Evolutionary conservation across 768 basidiomycete species (phyloP).

Genomic region (Russula griseocarnosa): DNA sequence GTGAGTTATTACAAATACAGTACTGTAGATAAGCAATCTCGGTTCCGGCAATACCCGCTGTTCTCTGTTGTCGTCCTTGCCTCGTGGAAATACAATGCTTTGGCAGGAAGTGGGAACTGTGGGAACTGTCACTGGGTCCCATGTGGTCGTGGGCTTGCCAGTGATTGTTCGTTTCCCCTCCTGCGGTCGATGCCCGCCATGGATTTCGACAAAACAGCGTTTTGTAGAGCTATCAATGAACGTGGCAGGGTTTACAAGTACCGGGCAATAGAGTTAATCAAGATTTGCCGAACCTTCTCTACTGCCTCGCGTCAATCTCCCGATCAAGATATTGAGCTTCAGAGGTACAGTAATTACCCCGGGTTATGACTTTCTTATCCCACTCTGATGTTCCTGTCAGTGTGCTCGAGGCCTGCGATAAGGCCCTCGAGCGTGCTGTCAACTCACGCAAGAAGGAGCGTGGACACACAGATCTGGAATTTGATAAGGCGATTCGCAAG

Average conservation of each 20-base stretch:
- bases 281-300: not conserved
- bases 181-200: not conserved
- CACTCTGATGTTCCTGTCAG: not conserved
- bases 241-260: not conserved
- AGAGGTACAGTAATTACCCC: not conserved
- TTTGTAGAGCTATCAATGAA: not conserved
- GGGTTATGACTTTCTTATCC: not conserved
- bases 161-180: not conserved
- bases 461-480: not conserved
- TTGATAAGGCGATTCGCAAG: not conserved
- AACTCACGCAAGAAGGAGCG: not conserved
- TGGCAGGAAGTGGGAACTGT: not conserved
- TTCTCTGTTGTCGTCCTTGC: too few relatives aligned
- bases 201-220: not conserved
- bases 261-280: conserved; percentile 4
- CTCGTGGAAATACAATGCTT: too few relatives aligned
- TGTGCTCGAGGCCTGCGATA: not conserved
- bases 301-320: not conserved
- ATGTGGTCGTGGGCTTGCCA: too few relatives aligned
- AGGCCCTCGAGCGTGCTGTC: not conserved
- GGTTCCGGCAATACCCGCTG: too few relatives aligned
- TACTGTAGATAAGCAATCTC: too few relatives aligned
- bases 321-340: not conserved
- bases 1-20: too few relatives aligned
- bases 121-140: not conserved